Evolutionary conservation across 2,329 filamentous ascomycete species (phyloP), one percentile per base, ranked within the genome.

Genomic region (Hypoxylon sp.): DNA sequence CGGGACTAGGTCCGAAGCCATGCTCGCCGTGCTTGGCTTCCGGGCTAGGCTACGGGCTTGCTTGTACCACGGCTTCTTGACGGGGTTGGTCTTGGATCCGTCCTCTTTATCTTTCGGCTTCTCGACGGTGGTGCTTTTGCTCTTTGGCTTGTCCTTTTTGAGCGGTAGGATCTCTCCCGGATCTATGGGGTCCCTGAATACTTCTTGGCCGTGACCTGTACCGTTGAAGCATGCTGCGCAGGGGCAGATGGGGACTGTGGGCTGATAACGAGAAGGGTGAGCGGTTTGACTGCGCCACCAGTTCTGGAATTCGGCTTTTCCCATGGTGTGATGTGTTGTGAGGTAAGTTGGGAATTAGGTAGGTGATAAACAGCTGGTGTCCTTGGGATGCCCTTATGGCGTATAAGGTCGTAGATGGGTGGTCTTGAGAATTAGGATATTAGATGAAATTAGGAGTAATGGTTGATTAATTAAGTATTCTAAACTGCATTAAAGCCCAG

Each of bases 161-260:
- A 39, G 56, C 11, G 58, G 57, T 11, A 58, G 52, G 5, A 70
- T n/a, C 60, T 70, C 67, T 3, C 61, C 54, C 9, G 64, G 52
- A 19, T 70, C 64, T 26, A 67, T 68, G 61, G 69, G 66, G 54
- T 68, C 62, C 24, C 60, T 56, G 53, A 65, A 70, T 5, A 73
- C 71, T 11, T 70, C 64, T 52, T 70, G 59, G 19, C 64, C 62
- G 59, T 68, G 67, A 1, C 65, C 61, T 4, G 67, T 70, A 6
- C 73, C 74, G 33, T 74, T 72, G 67, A 74, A 77, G 67, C 75
- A 77, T 22, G 74, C 70, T 17, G 68, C 64, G 39, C 75, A 77
- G 35, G 73, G 73, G 44, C 75, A 77, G 51, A 77, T 73, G 8
- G 74, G 57, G 53, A 70, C 57, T 10, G 69, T 39, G 29, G 67